Percentiles rank a stretch among this genome's conserved stretches.
Evolutionary conservation across 1,139 yeast genomes (phyloP).

Genomic region (Schizosaccharomyces versatilis): DNA sequence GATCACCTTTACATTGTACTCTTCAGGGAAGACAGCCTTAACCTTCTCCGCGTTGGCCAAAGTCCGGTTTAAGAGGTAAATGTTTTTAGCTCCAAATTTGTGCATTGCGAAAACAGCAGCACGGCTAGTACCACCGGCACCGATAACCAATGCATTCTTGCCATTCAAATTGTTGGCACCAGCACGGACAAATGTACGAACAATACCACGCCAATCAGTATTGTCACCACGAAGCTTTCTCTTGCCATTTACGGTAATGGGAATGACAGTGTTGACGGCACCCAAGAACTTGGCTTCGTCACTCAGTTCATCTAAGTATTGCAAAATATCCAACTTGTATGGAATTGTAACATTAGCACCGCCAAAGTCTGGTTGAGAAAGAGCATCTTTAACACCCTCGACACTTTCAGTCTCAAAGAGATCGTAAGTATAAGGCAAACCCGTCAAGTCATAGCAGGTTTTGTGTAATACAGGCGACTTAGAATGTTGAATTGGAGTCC

Average conservation of each 20-base stretch:
- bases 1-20: conserved; percentile 38
- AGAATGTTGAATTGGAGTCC: conserved; percentile 66
- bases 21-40: conserved; percentile 36
- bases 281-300: conserved; percentile 62
- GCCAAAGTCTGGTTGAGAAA: conserved; percentile 11
- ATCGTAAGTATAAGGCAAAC: conserved; percentile 55
- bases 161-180: conserved; percentile 16
- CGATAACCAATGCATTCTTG: conserved; percentile 47
- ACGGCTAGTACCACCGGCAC: conserved; percentile 94
- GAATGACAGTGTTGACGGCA: conserved; percentile 75
- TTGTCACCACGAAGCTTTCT: conserved; percentile 51
- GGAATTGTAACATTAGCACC: conserved; percentile 16
- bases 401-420: conserved; percentile 50
- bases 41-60: conserved; percentile 38
- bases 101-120: conserved; percentile 83
- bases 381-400: conserved; percentile 16
- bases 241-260: conserved; percentile 26
- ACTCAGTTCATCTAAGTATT: conserved; percentile 22
- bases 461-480: conserved; percentile 73
- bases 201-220: conserved; percentile 92
- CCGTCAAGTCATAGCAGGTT: conserved; percentile 46
- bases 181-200: conserved; percentile 27
- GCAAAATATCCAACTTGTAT: conserved; percentile 13
- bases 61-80: conserved; percentile 70
- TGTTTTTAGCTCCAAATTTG: conserved; percentile 51